These are phyloP conservation scores for Diaporthe destruens DNA, from an alignment of 2,329 filamentous ascomycete species.

Conservation along the genomic window DNA sequence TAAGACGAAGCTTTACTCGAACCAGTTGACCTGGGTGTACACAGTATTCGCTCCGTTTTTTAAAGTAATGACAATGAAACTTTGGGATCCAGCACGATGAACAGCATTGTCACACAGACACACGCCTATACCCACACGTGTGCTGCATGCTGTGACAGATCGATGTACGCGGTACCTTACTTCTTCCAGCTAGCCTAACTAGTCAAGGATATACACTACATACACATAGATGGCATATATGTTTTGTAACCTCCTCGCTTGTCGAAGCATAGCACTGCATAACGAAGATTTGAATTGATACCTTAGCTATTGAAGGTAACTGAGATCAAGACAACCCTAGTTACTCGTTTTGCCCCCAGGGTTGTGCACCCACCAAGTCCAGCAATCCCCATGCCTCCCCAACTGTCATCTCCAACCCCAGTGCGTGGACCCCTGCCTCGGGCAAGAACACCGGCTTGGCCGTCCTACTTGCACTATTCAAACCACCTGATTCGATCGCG, in stretches of 20 bases:
- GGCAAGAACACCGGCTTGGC: slow-evolving; percentile 16
- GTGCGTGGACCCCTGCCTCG: slow-evolving; percentile 5
- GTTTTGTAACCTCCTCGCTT: too few relatives aligned
- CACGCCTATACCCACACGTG: too few relatives aligned
- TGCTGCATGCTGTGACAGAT: too few relatives aligned
- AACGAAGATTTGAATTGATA: neutral
- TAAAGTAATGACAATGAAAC: too few relatives aligned
- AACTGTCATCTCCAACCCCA: neutral
- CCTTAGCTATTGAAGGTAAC: neutral
- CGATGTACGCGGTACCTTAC: too few relatives aligned
- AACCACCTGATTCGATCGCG: slow-evolving; percentile 28
- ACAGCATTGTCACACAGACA: too few relatives aligned
- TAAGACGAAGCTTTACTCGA: neutral
- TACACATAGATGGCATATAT: too few relatives aligned
- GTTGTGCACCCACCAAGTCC: neutral
- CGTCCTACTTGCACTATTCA: slow-evolving; percentile 31
- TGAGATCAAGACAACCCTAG: neutral
- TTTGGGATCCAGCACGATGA: too few relatives aligned
- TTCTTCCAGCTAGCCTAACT: neutral
- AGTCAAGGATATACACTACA: too few relatives aligned
- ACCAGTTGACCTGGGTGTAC: too few relatives aligned
- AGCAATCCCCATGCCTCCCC: neutral
- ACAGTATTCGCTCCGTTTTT: neutral
- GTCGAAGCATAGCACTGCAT: neutral
- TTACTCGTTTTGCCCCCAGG: neutral